These are phyloP conservation scores for Podospora australis DNA, from an alignment of 495 filamentous ascomycete genomes.

Conservation along the genomic window DNA sequence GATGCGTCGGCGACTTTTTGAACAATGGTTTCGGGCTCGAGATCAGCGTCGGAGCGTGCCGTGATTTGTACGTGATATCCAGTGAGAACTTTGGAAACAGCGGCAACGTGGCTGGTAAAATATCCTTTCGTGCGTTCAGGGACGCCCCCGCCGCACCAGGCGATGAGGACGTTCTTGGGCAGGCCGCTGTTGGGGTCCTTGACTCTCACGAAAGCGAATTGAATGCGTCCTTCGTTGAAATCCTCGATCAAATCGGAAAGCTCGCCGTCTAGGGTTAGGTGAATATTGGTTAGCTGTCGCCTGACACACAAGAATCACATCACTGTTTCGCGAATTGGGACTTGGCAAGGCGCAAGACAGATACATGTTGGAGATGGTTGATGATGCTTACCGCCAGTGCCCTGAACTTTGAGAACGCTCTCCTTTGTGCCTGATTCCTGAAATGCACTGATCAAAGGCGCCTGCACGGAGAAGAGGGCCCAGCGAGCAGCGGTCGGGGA, in stretches of 20 bases:
- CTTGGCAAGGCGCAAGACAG: not conserved
- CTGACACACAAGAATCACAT: not conserved
- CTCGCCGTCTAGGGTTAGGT: conserved; percentile 92
- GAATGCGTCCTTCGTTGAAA: conserved; percentile 91
- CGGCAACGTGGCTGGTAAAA: conserved; percentile 87
- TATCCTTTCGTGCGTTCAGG: conserved; percentile 96
- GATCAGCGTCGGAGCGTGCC: conserved; percentile 80
- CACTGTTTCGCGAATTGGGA: not conserved
- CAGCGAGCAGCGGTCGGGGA: conserved; percentile 59
- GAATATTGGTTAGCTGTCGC: no score
- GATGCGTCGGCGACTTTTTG: conserved; percentile 95
- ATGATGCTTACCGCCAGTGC: conserved; percentile 64
- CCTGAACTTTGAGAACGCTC: conserved; percentile 90
- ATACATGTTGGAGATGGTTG: not conserved
- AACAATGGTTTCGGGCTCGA: conserved; percentile 79
- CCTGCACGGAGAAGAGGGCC: conserved; percentile 87
- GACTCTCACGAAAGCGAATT: conserved; percentile 95
- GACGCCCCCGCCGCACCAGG: conserved; percentile 98
- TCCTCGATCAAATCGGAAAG: conserved; percentile 92
- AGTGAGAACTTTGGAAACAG: conserved; percentile 85
- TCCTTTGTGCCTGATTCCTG: conserved; percentile 81
- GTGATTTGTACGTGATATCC: conserved; percentile 98
- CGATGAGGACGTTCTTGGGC: conserved; percentile 89
- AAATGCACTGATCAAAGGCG: conserved; percentile 85
- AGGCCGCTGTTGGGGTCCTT: conserved; percentile 88